Base-by-base conservation (phyloP, 495 filamentous ascomycete species). In the Chaetomidium leptoderma region DNA sequence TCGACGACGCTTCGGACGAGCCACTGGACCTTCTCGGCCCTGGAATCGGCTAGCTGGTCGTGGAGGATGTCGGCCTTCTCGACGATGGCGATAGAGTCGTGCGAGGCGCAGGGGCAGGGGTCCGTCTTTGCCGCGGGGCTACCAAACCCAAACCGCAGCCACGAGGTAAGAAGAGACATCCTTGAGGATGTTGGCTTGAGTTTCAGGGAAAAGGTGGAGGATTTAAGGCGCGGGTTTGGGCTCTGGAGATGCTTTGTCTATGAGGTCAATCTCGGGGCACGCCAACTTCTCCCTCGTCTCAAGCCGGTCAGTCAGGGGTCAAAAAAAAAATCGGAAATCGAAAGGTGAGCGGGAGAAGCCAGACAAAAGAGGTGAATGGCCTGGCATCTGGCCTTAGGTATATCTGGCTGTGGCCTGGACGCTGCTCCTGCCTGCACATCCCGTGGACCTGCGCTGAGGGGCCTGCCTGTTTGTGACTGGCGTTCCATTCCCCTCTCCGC, bases 1-100 rank as follows among this genome's bases (percentile, higher is more conserved):
- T 57, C 57, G 36, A 62, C 37, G 46, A 69, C 58, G 30, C 13
- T 55, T 23, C 45, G 49, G 16, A 57, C 55, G 14, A 68, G 36
- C 17, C 11, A 42, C 21, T 58, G 59, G 4, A 51, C 59, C 36
- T 63, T 57, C 14, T 47, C 32, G 6, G 40, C 42, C 33, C 54
- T 54, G 14, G 46, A 21, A 8, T 57, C 57, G 11, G 32, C 29
- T 3, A 43, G 7, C 35, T 66, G 57, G 27, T 30, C 54, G 16
- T 36, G 43, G 24, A 65, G 24, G 14, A 42, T 33, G 23, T 65
- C 64, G 40, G 47, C 33, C 48, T 69, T 67, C 17, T 69, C 67
- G 40, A 61, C 55, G 23, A 67, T 63, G 33, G 57, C 48, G 19
- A 65, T 16, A 1, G 63, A 62, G 19, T 65, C 63, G 29, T 61